phyloP scores from a whole-genome alignment of 768 basidiomycete species.

The Termitomyces titanicus region DNA sequence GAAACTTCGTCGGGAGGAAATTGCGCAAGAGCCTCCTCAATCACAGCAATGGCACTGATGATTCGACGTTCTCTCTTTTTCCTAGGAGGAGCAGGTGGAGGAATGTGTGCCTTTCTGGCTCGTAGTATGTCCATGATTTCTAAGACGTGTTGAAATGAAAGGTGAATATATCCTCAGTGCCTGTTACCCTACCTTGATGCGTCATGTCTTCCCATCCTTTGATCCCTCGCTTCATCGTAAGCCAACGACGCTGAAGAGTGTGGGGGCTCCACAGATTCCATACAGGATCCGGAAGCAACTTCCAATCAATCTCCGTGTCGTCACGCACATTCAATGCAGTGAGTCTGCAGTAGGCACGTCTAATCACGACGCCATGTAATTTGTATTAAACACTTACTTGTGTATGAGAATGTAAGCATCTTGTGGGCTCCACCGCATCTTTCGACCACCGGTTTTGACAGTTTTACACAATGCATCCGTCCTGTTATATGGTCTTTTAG shows the following conservation, averaged over 20 bases:
- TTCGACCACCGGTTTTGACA: constrained; percentile 68
- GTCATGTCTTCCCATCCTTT: constrained; percentile 81
- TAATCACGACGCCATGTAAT: constrained; percentile 1
- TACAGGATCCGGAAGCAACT: constrained; percentile 62
- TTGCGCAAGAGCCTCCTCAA: constrained; percentile 26
- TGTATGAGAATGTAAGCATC: constrained; percentile 82
- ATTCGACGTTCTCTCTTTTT: constrained; percentile 47
- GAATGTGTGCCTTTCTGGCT: constrained; percentile 65
- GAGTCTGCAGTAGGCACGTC: constrained; percentile 41
- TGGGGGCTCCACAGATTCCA: constrained; percentile 89
- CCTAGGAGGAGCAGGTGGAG: constrained; percentile 23
- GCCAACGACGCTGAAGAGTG: constrained; percentile 73
- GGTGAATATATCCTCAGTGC: neutral
- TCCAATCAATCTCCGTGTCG: constrained; percentile 87
- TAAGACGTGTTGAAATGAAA: constrained; percentile 22
- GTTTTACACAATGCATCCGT: constrained; percentile 72
- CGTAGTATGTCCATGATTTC: constrained; percentile 82
- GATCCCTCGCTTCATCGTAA: constrained; percentile 72
- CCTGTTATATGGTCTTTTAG: constrained; percentile 35
- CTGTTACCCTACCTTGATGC: constrained; percentile 51
- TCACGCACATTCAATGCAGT: constrained; percentile 71
- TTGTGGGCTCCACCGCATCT: constrained; percentile 68
- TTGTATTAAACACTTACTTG: constrained; percentile 47
- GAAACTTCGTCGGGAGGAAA: neutral
- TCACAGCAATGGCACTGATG: constrained; percentile 46